Conservation (phyloP, 2,329 filamentous ascomycete genomes). For the Aspergillus melleus region DNA sequence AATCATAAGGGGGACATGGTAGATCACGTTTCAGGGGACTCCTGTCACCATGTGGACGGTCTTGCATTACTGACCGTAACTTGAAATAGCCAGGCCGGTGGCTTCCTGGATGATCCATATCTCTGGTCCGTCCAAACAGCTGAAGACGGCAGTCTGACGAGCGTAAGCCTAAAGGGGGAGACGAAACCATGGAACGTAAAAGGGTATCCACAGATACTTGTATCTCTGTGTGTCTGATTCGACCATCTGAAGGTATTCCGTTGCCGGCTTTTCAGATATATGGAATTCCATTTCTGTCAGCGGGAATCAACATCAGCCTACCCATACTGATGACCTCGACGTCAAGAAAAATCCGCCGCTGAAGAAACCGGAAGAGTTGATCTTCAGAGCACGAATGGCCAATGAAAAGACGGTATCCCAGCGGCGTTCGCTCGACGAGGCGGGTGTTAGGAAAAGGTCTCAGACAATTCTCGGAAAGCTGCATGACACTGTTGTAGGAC, state of each 20-base stretch:
- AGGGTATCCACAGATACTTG: constrained; percentile 12
- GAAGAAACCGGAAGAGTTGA: constrained; percentile 25
- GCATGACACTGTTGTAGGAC: constrained; percentile 33
- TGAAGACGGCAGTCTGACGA: constrained; percentile 19
- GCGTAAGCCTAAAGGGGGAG: constrained; percentile 9
- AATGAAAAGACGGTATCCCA: constrained; percentile 21
- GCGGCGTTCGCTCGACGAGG: constrained; percentile 22
- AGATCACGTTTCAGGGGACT: constrained; percentile 26
- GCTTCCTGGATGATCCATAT: constrained; percentile 12
- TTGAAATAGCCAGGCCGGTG: constrained; percentile 11
- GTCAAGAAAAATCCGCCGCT: constrained; percentile 14
- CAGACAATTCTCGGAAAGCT: constrained; percentile 31
- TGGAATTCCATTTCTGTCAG: constrained; percentile 2
- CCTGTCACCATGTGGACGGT: constrained; percentile 32
- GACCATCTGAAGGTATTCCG: constrained; percentile 1
- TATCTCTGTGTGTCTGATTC: constrained; percentile 9
- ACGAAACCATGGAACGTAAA: constrained; percentile 4
- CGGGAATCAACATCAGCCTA: constrained; percentile 10
- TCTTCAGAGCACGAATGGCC: constrained; percentile 16
- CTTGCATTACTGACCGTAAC: constrained; percentile 18
- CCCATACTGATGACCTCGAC: constrained; percentile 19
- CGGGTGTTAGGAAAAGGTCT: constrained; percentile 30
- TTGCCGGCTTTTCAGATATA: constrained; percentile 5
- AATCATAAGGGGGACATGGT: constrained; percentile 19
- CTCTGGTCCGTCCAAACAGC: constrained; percentile 30